phyloP scores from a whole-genome alignment of 306 rosid species.

The Quillaja saponaria region DNA sequence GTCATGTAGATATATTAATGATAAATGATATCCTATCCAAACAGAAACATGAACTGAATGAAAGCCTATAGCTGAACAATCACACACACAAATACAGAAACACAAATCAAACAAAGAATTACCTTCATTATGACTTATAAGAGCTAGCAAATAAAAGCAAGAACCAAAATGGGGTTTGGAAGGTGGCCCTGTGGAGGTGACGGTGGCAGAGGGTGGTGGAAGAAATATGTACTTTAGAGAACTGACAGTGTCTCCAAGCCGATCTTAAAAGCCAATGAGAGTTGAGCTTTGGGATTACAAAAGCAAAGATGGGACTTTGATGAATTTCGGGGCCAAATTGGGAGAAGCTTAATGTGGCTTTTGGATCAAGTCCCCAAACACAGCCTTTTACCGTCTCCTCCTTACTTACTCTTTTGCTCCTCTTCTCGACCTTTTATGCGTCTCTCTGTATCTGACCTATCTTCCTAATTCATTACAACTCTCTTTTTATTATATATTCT shows the following conservation, averaged over 20 bases:
- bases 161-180: background rate
- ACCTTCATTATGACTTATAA: slow-evolving; percentile 67
- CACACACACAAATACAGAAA: background rate
- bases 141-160: slow-evolving; percentile 12
- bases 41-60: background rate
- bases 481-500: slow-evolving; percentile 5
- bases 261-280: slow-evolving; percentile 59
- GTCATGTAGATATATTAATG: background rate
- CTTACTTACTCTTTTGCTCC: too few species aligned
- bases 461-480: slow-evolving; percentile 17
- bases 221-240: slow-evolving; percentile 12
- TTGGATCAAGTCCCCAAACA: slow-evolving; percentile 76
- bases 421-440: slow-evolving; percentile 16
- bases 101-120: background rate
- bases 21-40: too few species aligned
- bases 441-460: slow-evolving; percentile 38
- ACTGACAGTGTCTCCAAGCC: slow-evolving; percentile 38
- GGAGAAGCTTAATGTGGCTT: slow-evolving; percentile 13
- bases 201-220: slow-evolving; percentile 27
- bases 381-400: slow-evolving; percentile 20
- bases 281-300: slow-evolving; percentile 52
- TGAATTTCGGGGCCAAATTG: slow-evolving; percentile 68
- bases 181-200: background rate
- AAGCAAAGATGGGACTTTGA: slow-evolving; percentile 37
- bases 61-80: background rate